Conservation (phyloP, 306 rosid species). For the Sicyos baderoa region DNA sequence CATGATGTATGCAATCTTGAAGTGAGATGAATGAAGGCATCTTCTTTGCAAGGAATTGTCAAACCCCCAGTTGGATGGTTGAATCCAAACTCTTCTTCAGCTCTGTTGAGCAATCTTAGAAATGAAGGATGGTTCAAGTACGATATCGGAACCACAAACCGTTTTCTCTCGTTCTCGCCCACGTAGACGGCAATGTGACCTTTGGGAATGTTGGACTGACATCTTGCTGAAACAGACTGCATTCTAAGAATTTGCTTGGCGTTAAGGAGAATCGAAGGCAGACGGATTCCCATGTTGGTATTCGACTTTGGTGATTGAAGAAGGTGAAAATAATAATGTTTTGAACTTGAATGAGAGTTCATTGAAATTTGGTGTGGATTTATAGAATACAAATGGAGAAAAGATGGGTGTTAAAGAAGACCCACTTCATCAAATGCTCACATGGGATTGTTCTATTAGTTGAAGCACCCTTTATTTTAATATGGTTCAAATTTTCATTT, state of each 20-base stretch:
- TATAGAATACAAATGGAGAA: not conserved
- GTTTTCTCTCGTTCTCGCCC: slow-evolving; percentile 33
- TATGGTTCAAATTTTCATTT: not conserved
- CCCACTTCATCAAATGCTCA: slow-evolving; percentile 6
- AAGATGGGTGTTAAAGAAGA: not conserved
- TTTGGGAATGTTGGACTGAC: slow-evolving; percentile 30
- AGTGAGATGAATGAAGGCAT: slow-evolving; percentile 29
- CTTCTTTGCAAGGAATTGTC: slow-evolving; percentile 47
- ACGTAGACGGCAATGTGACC: slow-evolving; percentile 45
- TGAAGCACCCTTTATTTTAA: not conserved
- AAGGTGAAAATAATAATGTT: not conserved
- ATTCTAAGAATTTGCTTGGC: slow-evolving; percentile 5
- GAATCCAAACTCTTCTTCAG: slow-evolving; percentile 50
- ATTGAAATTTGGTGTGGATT: not conserved
- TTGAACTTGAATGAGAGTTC: not conserved
- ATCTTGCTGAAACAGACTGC: slow-evolving; percentile 10
- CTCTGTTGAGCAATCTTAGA: slow-evolving; percentile 29
- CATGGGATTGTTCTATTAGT: slow-evolving; percentile 15
- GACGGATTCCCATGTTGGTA: slow-evolving; percentile 12
- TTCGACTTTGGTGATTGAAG: not conserved
- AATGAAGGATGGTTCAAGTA: slow-evolving; percentile 39
- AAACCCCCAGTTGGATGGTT: slow-evolving; percentile 49
- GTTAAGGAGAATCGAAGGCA: slow-evolving; percentile 12
- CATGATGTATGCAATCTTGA: slow-evolving; percentile 20
- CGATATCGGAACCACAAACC: slow-evolving; percentile 34